These are phyloP conservation scores for Anthoceros angustus DNA, from an alignment of 225 moss, liverwort and hornwort genomes.

Conservation along the genomic window DNA sequence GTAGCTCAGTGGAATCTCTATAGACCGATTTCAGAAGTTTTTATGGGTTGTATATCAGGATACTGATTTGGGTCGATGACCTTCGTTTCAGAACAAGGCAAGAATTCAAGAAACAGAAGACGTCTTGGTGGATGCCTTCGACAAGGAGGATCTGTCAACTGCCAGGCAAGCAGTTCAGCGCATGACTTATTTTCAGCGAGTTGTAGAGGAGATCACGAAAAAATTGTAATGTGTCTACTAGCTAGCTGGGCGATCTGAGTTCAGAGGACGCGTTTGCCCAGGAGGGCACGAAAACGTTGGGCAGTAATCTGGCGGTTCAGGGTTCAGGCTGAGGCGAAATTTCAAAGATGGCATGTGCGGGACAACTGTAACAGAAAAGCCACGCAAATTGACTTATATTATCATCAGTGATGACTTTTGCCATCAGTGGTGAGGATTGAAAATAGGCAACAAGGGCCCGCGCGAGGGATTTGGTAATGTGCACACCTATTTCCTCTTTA, in stretches of 20 bases:
- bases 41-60: background rate
- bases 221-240: constrained; percentile 17
- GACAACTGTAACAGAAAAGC: too few species aligned
- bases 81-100: constrained; percentile 42
- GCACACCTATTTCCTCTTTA: too few species aligned
- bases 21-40: background rate
- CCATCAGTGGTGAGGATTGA: too few species aligned
- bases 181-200: constrained; percentile 55
- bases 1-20: background rate
- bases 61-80: background rate
- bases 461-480: too few species aligned
- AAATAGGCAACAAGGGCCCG: too few species aligned
- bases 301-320: background rate
- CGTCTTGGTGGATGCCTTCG: constrained; percentile 29
- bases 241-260: background rate
- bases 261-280: background rate
- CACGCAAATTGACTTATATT: too few species aligned
- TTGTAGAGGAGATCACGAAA: constrained; percentile 55
- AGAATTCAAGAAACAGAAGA: constrained; percentile 44
- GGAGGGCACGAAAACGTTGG: background rate
- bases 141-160: constrained; percentile 23
- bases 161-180: constrained; percentile 49
- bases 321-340: too few species aligned
- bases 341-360: too few species aligned
- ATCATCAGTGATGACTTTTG: too few species aligned